Evolutionary conservation across 495 filamentous ascomycete species (phyloP), one percentile per base, ranked within the genome.

Genomic region (Wilcoxina mikolae): DNA sequence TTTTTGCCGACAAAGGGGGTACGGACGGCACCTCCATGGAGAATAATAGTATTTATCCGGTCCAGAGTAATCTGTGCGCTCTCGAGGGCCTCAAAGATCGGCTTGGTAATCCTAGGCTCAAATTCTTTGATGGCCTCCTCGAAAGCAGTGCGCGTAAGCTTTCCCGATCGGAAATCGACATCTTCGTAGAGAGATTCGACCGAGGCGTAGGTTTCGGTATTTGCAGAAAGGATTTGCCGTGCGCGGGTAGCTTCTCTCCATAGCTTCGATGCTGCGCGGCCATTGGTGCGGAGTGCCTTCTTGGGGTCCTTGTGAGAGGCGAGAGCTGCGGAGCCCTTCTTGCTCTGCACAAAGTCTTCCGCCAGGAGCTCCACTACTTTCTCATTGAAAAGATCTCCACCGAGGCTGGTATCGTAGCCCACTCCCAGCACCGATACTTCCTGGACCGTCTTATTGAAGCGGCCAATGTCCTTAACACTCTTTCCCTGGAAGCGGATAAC

Each of bases 391-490:
- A 81, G 74, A 62, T 99, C 93, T 18, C 91, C 91, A 27, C 91
- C 91, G 12, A 99, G 78, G 1, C 82, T 83, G 62, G 78, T 80
- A 62, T 96, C 90, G 85, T 87, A 96, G 35, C 87, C 84, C 51
- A 76, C 73, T 50, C 88, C 91, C 48, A 96, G 56, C 44, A 95
- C 86, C 43, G 83, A 77, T 23, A 96, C 80, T 69, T 96, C 91
- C 68, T 95, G 91, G 46, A 96, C 69, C 11, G 89, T 94, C 74
- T 99, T 99, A 72, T 94, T 99, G 75, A 78, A 93, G 60, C 81
- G 83, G 42, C 91, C 89, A 55, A 93, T 71, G 64, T 95, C 88
- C 73, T 95, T 99, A 45, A 96, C 84, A 4, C 75, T 82, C 59
- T 79, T 79, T 63, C 83, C 85, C 66, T 94, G 89, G 72, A 96